Base-by-base conservation (phyloP, 192 early-diverging fungal species). In the Backusella westeae region DNA sequence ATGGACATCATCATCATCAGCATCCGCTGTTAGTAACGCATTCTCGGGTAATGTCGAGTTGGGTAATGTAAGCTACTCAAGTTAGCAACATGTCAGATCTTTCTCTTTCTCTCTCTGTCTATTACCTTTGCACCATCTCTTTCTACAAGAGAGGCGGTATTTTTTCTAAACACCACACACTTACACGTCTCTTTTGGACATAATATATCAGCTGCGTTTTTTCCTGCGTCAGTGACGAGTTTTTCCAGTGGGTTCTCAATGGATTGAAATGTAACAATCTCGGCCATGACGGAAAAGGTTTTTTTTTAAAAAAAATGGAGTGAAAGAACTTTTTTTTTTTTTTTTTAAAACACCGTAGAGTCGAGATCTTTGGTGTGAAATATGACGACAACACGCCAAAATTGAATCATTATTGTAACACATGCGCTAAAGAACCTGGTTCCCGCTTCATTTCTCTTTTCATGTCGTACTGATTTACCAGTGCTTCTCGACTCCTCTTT, bases 151-250 rank as follows among this genome's bases (percentile, higher is more conserved):
- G 44, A 80, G 4, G 83, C 89, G 1, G 77, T 75, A 3, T 80
- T 81, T 59, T 77, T 76, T 34, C 87, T 70, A 19, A 90, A 77
- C 12, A 90, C 69, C 34, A 88, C 75, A 69, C 79, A 86, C 8
- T 75, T 74, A 70, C 89, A 89, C 15, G 56, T 32, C 21, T 84
- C 80, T 63, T 83, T 83, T 19, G 89, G 86, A 75, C 89, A 90
- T 35, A 85, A 83, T 53, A 90, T 78, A 72, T 87, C 82, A 8
- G 76, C 81, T 8, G 75, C 70, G 72, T 87, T 90, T 32, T 77
- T 81, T 35, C 39, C 36, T 21, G 21, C 23, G 14, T 38, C 39
- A 29, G 34, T 36, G 17, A 77, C 53, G 19, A 77, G 39, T n/a
- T 3, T 26, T 32, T 23, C 34, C 10, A 72, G 59, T 19, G 76